A percentile compares a stretch with the other conserved stretches of the same genome.
Evolutionary conservation across 768 basidiomycete genomes (phyloP).

Genomic region (Collybia mongolica): DNA sequence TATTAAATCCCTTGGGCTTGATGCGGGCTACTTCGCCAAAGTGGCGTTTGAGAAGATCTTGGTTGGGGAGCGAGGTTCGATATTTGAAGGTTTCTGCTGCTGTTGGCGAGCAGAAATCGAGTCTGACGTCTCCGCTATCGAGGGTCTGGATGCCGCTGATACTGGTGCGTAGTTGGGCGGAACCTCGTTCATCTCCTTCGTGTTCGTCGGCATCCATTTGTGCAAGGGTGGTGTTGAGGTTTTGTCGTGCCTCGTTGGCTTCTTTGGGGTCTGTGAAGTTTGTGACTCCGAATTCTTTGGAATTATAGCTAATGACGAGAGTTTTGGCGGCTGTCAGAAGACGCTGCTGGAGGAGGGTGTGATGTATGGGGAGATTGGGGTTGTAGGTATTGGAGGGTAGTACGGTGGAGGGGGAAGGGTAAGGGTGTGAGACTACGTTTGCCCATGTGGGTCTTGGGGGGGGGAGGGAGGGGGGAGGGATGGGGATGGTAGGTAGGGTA

Average conservation of each 20-base stretch:
- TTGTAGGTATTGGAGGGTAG: slow-evolving; percentile 1
- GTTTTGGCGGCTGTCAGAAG: not conserved
- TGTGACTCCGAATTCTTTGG: not conserved
- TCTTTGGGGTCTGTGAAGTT: not conserved
- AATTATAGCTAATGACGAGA: not conserved
- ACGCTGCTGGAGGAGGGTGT: slow-evolving; percentile 7
- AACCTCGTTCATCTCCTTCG: not conserved
- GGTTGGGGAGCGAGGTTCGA: not conserved
- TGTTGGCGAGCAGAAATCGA: not conserved
- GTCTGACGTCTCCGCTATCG: no score
- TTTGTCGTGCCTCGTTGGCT: not conserved
- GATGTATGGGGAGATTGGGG: not conserved
- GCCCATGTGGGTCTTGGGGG: not conserved
- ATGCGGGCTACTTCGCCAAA: not conserved
- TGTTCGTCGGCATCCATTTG: not conserved
- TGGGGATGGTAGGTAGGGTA: not conserved
- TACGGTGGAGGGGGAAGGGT: not conserved
- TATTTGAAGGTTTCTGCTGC: not conserved
- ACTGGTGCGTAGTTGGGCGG: not conserved
- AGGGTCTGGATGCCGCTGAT: not conserved
- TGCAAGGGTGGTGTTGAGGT: slow-evolving; percentile 1
- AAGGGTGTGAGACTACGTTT: not conserved
- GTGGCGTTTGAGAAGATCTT: not conserved
- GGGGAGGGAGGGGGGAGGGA: not conserved
- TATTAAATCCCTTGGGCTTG: not conserved